phyloP scores from a whole-genome alignment of 192 early-diverging fungal species.

The Coemansia pectinata region DNA sequence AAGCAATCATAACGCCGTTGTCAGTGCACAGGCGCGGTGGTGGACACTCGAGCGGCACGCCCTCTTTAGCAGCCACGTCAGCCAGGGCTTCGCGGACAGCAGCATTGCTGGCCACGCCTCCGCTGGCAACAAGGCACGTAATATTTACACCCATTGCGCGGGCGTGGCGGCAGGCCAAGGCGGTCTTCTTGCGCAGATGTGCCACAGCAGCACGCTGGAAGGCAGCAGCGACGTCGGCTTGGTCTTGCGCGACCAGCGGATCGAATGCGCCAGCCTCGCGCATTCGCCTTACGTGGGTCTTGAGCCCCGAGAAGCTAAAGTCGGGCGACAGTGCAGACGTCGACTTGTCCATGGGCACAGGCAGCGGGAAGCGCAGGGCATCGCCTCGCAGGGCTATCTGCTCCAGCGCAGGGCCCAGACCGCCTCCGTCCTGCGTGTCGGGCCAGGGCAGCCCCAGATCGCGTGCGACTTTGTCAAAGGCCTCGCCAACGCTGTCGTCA shows the following conservation, averaged over 20 bases:
- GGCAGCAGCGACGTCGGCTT: conserved; percentile 68
- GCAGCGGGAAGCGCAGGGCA: conserved; percentile 48
- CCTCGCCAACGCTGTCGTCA: conserved; percentile 78
- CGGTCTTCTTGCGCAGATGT: conserved; percentile 68
- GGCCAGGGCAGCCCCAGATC: conserved; percentile 67
- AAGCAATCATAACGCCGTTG: conserved; percentile 85
- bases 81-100: conserved; percentile 55
- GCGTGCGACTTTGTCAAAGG: conserved; percentile 76
- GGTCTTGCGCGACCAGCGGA: conserved; percentile 22
- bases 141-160: conserved; percentile 27
- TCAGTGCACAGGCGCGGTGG: conserved; percentile 78
- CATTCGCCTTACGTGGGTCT: conserved; percentile 62
- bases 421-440: conserved; percentile 62
- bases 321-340: conserved; percentile 52
- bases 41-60: conserved; percentile 66
- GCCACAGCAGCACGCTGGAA: conserved; percentile 63
- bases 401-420: conserved; percentile 73
- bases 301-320: conserved; percentile 79
- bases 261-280: conserved; percentile 34
- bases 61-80: conserved; percentile 39
- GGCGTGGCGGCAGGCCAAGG: conserved; percentile 56
- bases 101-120: conserved; percentile 77
- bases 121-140: conserved; percentile 67
- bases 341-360: conserved; percentile 65
- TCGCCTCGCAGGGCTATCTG: conserved; percentile 58